These are phyloP conservation scores for Oidium heveae DNA, from an alignment of 2,329 filamentous ascomycete species.

Conservation along the genomic window DNA sequence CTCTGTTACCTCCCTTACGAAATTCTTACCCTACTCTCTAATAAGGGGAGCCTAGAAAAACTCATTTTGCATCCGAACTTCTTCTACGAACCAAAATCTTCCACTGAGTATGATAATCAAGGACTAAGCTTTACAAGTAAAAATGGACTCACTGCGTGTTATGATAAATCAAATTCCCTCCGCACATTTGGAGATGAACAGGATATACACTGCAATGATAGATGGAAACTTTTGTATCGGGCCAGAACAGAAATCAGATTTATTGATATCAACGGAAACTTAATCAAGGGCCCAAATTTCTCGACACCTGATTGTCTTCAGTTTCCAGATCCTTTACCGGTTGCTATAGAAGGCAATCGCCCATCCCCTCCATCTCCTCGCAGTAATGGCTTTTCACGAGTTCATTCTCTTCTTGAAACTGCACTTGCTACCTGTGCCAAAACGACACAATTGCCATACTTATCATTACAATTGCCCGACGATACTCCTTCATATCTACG, in stretches of 20 bases:
- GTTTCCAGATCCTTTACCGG: slow-evolving; percentile 3
- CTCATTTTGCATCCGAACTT: slow-evolving; percentile 38
- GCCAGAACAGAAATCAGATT: slow-evolving; percentile 11
- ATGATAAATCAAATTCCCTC: neutral
- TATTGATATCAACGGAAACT: slow-evolving; percentile 9
- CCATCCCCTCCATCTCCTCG: slow-evolving; percentile 6
- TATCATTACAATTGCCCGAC: slow-evolving; percentile 6
- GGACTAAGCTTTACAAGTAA: neutral
- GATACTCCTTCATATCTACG: slow-evolving; percentile 8
- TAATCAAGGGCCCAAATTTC: slow-evolving; percentile 11
- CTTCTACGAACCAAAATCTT: slow-evolving; percentile 21
- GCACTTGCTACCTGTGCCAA: slow-evolving; percentile 8
- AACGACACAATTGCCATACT: slow-evolving; percentile 4
- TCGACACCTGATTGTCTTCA: slow-evolving; percentile 1
- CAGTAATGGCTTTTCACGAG: slow-evolving; percentile 6
- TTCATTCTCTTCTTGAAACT: slow-evolving; percentile 13
- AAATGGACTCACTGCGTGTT: neutral
- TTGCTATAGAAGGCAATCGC: slow-evolving; percentile 5
- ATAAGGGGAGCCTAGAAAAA: slow-evolving; percentile 20
- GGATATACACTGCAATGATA: neutral
- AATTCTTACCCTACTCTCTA: slow-evolving; percentile 28
- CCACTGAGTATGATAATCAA: neutral
- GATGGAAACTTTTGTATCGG: slow-evolving; percentile 11
- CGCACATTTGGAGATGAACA: neutral
- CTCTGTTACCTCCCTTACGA: slow-evolving; percentile 36